Evolutionary conservation across 2,329 filamentous ascomycete species (phyloP).

Genomic region (Colletotrichum liriopes): DNA sequence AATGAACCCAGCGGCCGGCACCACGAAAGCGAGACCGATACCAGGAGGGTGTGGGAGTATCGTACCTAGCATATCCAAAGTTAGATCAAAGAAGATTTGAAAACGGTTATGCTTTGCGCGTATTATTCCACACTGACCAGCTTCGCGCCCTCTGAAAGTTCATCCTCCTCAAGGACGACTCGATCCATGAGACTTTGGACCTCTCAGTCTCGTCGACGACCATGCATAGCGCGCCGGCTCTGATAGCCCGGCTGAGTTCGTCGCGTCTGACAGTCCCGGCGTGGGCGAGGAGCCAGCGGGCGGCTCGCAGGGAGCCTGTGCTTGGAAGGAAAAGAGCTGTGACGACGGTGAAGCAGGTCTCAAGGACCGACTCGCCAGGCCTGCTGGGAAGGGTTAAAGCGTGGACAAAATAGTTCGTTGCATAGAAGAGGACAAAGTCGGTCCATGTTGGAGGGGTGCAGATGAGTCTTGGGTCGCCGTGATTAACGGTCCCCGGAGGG

Average conservation of each 20-base stretch:
- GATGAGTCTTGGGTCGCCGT: slow-evolving; percentile 44
- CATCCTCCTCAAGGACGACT: slow-evolving; percentile 30
- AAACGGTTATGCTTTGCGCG: slow-evolving; percentile 7
- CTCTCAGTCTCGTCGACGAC: slow-evolving; percentile 41
- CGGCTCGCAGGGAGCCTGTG: slow-evolving; percentile 42
- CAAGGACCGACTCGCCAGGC: slow-evolving; percentile 43
- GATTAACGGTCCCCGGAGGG: slow-evolving; percentile 31
- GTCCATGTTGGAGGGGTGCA: slow-evolving; percentile 44
- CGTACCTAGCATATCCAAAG: slow-evolving; percentile 32
- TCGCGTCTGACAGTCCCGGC: slow-evolving; percentile 38
- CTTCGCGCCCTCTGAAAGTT: slow-evolving; percentile 35
- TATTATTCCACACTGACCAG: slow-evolving; percentile 23
- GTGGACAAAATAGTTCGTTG: slow-evolving; percentile 48
- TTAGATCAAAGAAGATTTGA: slow-evolving; percentile 11
- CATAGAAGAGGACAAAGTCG: slow-evolving; percentile 46
- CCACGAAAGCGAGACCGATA: slow-evolving; percentile 34
- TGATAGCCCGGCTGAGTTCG: slow-evolving; percentile 39
- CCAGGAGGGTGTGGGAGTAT: slow-evolving; percentile 24
- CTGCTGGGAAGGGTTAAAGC: slow-evolving; percentile 44
- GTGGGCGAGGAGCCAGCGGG: slow-evolving; percentile 36
- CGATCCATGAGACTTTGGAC: slow-evolving; percentile 36
- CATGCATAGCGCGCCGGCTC: slow-evolving; percentile 46
- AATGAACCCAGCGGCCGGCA: slow-evolving; percentile 37
- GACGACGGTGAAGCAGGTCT: slow-evolving; percentile 37
- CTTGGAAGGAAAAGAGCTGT: slow-evolving; percentile 42